A percentile compares a stretch with the other conserved stretches of the same genome.
Evolutionary conservation across 2,329 filamentous ascomycete genomes (phyloP).

Genomic region (Botrytis byssoidea): DNA sequence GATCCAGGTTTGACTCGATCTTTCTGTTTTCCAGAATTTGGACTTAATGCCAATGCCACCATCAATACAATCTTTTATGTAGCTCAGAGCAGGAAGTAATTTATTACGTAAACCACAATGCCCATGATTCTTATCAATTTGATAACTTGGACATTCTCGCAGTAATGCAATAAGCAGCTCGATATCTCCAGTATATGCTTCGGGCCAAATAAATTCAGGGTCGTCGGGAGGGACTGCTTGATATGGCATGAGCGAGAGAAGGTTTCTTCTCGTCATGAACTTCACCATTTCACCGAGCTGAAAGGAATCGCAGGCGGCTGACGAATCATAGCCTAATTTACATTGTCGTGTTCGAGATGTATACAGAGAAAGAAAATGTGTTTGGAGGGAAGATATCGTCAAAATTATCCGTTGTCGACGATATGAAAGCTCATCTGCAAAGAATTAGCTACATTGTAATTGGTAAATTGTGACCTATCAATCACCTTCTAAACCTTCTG

Average conservation of each 20-base stretch:
- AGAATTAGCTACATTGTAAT: constrained; percentile 21
- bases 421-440: constrained; percentile 61
- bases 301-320: constrained; percentile 70
- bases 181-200: constrained; percentile 57
- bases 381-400: constrained; percentile 66
- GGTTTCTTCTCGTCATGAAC: constrained; percentile 62
- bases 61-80: constrained; percentile 57
- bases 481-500: constrained; percentile 63
- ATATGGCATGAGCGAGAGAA: constrained; percentile 60
- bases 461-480: not conserved
- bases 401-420: constrained; percentile 66
- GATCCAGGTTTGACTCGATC: constrained; percentile 34
- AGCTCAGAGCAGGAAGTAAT: constrained; percentile 64
- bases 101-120: constrained; percentile 70
- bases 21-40: constrained; percentile 30
- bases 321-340: constrained; percentile 71
- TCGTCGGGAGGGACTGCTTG: constrained; percentile 47
- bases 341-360: constrained; percentile 67
- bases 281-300: constrained; percentile 76
- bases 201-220: constrained; percentile 37
- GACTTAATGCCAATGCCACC: constrained; percentile 32
- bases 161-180: constrained; percentile 59
- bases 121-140: constrained; percentile 69
- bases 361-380: constrained; percentile 66
- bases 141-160: constrained; percentile 67